Evolutionary conservation across 768 basidiomycete genomes (phyloP).

Genomic region (Hygrophorus pudorinus): DNA sequence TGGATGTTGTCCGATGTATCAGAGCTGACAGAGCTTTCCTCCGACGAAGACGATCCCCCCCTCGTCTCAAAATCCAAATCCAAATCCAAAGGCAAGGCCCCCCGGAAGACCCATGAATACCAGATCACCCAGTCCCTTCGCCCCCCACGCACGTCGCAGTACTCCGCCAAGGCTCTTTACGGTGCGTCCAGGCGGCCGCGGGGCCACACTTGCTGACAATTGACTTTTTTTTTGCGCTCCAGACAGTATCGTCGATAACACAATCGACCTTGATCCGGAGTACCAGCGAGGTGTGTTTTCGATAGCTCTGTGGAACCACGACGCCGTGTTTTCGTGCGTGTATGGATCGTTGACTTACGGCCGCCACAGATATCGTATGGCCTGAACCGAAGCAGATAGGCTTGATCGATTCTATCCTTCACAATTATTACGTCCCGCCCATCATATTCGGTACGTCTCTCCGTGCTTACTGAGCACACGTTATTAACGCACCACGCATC

Average conservation of each 20-base stretch:
- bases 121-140: constrained; percentile 21
- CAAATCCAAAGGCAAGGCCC: constrained; percentile 14
- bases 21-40: constrained; percentile 37
- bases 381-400: constrained; percentile 46
- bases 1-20: constrained; percentile 30
- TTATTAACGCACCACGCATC: constrained; percentile 33
- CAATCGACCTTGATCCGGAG: constrained; percentile 51
- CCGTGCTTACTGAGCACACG: constrained; percentile 15
- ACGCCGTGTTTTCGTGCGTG: too few relatives aligned
- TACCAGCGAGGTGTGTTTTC: constrained; percentile 47
- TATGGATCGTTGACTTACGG: neutral
- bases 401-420: constrained; percentile 54
- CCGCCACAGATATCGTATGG: constrained; percentile 51
- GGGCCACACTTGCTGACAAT: neutral
- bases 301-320: too few relatives aligned
- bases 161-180: constrained; percentile 33
- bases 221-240: constrained; percentile 1
- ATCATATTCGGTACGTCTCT: constrained; percentile 47
- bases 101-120: constrained; percentile 12
- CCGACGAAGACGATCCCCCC: constrained; percentile 24
- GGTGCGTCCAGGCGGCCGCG: constrained; percentile 19
- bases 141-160: constrained; percentile 28
- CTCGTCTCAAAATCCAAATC: neutral
- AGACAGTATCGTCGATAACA: constrained; percentile 39
- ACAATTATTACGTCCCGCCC: constrained; percentile 59